A percentile compares a stretch with the other conserved stretches of the same genome.
phyloP scores from a whole-genome alignment of 1,139 yeast species.

The Zhuliangozyma blackwelliae region DNA sequence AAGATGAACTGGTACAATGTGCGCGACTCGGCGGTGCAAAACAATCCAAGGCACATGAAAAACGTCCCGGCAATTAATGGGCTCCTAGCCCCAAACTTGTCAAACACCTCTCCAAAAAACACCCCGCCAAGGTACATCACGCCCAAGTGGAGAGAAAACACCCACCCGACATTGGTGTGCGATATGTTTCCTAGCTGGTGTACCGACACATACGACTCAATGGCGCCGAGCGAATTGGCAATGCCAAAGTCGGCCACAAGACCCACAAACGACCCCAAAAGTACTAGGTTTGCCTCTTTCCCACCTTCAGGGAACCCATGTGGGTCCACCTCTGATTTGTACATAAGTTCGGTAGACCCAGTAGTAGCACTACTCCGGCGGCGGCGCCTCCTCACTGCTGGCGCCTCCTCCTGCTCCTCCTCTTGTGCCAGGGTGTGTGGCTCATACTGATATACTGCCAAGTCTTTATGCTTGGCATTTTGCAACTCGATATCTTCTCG shows the following conservation, averaged over 20 bases:
- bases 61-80: slow-evolving; percentile 46
- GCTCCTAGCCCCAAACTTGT: slow-evolving; percentile 47
- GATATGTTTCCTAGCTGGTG: slow-evolving; percentile 44
- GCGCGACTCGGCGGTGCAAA: slow-evolving; percentile 50
- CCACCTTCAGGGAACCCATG: slow-evolving; percentile 63
- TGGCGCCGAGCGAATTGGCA: slow-evolving; percentile 55
- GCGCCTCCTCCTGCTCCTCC: background rate
- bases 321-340: slow-evolving; percentile 20
- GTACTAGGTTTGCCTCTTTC: slow-evolving; percentile 49
- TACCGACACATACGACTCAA: slow-evolving; percentile 52
- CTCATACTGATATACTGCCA: slow-evolving; percentile 5
- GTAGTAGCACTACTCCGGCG: too few relatives aligned
- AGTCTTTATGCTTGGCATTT: background rate
- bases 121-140: slow-evolving; percentile 56
- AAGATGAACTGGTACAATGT: slow-evolving; percentile 56
- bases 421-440: background rate
- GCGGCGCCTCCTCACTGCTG: background rate
- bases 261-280: slow-evolving; percentile 60
- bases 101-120: slow-evolving; percentile 60
- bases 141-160: slow-evolving; percentile 55
- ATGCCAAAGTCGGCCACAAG: slow-evolving; percentile 60
- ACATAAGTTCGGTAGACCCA: slow-evolving; percentile 16
- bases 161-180: slow-evolving; percentile 55
- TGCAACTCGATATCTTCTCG: background rate
- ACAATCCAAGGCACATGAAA: slow-evolving; percentile 43